Evolutionary conservation across 2,329 filamentous ascomycete genomes (phyloP).

Genomic region (Colletotrichum sublineola): DNA sequence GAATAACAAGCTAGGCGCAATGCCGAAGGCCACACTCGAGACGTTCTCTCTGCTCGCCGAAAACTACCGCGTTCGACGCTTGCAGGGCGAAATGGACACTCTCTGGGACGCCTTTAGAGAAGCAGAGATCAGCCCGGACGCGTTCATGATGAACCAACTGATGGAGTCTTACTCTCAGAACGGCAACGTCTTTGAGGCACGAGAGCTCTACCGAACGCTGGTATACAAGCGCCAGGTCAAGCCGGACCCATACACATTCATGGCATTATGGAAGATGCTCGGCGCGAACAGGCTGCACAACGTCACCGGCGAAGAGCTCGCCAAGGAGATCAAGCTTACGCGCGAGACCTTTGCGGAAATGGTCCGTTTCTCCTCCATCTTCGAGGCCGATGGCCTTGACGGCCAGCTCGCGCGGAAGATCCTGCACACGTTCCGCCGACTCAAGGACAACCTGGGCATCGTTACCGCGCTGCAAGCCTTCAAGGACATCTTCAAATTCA

Average conservation of each 20-base stretch:
- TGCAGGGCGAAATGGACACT: constrained; percentile 68
- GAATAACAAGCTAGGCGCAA: constrained; percentile 40
- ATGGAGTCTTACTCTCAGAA: constrained; percentile 75
- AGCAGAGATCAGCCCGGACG: constrained; percentile 75
- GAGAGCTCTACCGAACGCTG: constrained; percentile 68
- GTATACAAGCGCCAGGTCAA: constrained; percentile 61
- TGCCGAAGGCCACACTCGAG: constrained; percentile 77
- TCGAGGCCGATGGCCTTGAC: constrained; percentile 59
- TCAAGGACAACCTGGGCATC: constrained; percentile 60
- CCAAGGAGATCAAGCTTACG: constrained; percentile 51
- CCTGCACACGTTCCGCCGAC: constrained; percentile 63
- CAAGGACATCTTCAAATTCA: constrained; percentile 58
- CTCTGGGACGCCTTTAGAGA: constrained; percentile 73
- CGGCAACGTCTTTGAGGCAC: constrained; percentile 67
- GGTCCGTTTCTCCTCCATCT: constrained; percentile 62
- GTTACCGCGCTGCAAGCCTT: constrained; percentile 61
- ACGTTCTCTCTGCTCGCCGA: constrained; percentile 83
- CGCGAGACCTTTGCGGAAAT: constrained; percentile 62
- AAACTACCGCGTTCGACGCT: constrained; percentile 75
- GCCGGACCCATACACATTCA: constrained; percentile 78
- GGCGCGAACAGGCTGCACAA: constrained; percentile 62
- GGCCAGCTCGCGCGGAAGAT: constrained; percentile 63
- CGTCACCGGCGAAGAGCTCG: constrained; percentile 49
- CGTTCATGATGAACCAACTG: constrained; percentile 84
- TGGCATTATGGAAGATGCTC: constrained; percentile 74